These are phyloP conservation scores for Ricinus communis DNA, from an alignment of 345 rosid genomes.

Conservation along the genomic window DNA sequence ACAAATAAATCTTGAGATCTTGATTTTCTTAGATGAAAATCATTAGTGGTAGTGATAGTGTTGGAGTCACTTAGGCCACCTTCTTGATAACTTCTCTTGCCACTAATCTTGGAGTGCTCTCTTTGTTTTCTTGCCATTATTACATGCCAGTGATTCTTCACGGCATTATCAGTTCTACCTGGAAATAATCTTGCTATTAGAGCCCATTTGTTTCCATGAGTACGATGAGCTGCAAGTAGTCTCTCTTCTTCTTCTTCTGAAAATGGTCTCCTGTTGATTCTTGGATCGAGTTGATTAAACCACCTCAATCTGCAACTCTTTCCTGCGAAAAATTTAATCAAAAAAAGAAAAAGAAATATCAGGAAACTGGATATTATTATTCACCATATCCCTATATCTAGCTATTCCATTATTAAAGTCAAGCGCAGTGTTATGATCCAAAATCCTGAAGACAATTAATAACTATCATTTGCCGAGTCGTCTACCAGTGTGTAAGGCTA, in stretches of 20 bases:
- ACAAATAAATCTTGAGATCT: conserved; percentile 28
- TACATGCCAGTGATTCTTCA: conserved; percentile 38
- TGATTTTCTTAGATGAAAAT: conserved; percentile 26
- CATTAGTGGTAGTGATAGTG: not conserved
- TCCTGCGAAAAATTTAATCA: conserved; percentile 12
- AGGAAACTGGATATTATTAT: not conserved
- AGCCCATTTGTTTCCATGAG: conserved; percentile 41
- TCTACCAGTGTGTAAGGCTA: no score
- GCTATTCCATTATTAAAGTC: no score
- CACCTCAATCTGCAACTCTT: conserved; percentile 40
- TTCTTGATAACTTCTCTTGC: conserved; percentile 41
- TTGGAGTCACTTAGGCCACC: conserved; percentile 15
- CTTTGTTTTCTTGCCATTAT: conserved; percentile 35
- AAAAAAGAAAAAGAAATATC: not conserved
- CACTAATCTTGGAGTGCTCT: conserved; percentile 38
- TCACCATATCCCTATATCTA: no score
- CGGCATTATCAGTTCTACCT: conserved; percentile 36
- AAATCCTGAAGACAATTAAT: no score
- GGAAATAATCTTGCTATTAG: conserved; percentile 34
- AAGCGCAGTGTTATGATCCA: no score
- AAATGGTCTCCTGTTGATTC: conserved; percentile 36
- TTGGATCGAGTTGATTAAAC: conserved; percentile 38
- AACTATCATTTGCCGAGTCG: no score
- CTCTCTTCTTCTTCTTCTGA: conserved; percentile 32
- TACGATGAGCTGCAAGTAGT: conserved; percentile 29